Evolutionary conservation across 257 asterid species (phyloP).

Genomic region (Paraleonurus japonicus): DNA sequence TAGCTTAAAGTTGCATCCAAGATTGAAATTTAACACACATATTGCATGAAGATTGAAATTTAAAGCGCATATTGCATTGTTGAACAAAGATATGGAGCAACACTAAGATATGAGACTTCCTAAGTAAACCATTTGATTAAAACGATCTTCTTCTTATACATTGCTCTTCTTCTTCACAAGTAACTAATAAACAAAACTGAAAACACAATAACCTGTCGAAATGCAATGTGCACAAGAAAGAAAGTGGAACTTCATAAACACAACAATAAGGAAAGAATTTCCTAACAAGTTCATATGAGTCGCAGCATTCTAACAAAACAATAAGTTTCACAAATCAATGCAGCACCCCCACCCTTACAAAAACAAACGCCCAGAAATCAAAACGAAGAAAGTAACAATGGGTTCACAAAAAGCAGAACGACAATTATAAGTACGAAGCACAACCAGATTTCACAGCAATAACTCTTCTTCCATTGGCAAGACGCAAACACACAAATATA

Average conservation of each 20-base stretch:
- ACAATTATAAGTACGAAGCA: neutral
- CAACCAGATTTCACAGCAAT: neutral
- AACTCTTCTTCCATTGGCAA: neutral
- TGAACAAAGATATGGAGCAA: neutral
- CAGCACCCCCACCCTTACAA: neutral
- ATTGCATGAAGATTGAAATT: neutral
- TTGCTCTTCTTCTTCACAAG: neutral
- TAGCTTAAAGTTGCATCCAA: neutral
- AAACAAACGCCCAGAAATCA: neutral
- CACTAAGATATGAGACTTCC: neutral
- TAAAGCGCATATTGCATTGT: neutral
- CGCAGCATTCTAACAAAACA: neutral
- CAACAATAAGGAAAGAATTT: neutral
- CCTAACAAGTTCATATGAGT: neutral
- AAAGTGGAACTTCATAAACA: neutral
- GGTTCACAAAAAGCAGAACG: neutral
- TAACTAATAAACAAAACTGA: neutral
- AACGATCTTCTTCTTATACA: neutral
- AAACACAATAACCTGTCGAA: neutral
- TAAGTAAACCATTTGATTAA: neutral
- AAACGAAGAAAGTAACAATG: neutral
- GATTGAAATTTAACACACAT: neutral
- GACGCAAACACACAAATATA: neutral
- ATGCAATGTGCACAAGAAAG: neutral
- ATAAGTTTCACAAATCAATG: constrained; percentile 3